Conservation (phyloP, 306 rosid genomes). For the Cucurbita argyrosperma region DNA sequence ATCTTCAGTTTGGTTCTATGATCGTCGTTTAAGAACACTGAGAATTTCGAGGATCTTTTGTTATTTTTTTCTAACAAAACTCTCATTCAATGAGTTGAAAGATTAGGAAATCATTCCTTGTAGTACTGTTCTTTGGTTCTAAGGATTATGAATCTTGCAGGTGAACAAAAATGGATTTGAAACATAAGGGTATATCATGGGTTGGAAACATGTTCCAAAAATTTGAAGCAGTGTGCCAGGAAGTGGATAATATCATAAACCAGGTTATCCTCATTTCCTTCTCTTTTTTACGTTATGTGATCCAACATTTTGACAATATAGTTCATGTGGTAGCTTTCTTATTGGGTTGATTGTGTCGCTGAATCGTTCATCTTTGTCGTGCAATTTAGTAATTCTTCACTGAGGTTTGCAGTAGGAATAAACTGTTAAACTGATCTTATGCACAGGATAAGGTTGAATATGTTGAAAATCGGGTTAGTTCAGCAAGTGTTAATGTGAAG, state of each 20-base stretch:
- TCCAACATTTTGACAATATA: neutral
- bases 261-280: constrained; percentile 37
- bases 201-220: constrained; percentile 62
- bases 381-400: neutral
- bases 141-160: constrained; percentile 4
- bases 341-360: neutral
- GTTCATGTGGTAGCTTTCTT: neutral
- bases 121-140: neutral
- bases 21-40: neutral
- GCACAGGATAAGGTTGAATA: constrained; percentile 58
- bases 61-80: neutral
- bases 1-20: neutral
- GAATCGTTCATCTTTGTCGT: neutral
- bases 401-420: neutral
- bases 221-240: constrained; percentile 73
- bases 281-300: neutral
- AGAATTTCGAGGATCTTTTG: neutral
- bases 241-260: constrained; percentile 50
- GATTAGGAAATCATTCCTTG: neutral
- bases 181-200: constrained; percentile 39
- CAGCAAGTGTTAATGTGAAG: constrained; percentile 54
- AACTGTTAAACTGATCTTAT: neutral
- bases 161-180: constrained; percentile 42
- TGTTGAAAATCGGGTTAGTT: constrained; percentile 53
- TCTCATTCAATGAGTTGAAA: neutral